Evolutionary conservation across 2,329 filamentous ascomycete genomes (phyloP), one percentile per base, ranked within the genome.

Genomic region (Hymenoscyphus fraxineus): DNA sequence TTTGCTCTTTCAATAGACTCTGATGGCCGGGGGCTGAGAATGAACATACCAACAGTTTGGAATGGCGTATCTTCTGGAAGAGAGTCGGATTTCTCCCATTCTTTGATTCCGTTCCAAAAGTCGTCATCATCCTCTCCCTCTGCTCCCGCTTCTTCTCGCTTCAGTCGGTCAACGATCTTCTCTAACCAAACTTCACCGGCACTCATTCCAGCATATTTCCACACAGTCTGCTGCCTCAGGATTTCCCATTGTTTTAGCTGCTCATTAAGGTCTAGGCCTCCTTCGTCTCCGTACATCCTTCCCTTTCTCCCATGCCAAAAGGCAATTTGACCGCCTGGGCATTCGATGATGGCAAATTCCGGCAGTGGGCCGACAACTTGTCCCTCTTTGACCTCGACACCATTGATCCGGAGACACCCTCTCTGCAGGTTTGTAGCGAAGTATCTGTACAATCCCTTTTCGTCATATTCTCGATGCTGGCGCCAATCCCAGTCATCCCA

Each of bases 351-450:
- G 2, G 72, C 73, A 59, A 75, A 75, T 15, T 44, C 40, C 12
- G 73, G 73, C 16, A 75, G 58, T 3, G 73, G 73, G 1, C 73
- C 73, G 13, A 73, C 73, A 60, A 74, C 65, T 6, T 66, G 62
- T 3, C 71, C 72, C 58, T 67, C 69, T 51, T 60, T 67, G 1
- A 75, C 61, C 44, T 71, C 68, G 13, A 65, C 38, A 6, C 73
- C 72, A 56, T 75, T 75, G 54, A 75, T 64, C 5, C 69, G 60
- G 2, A 75, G 32, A 3, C 61, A 68, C 6, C 68, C 68, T 9
- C 69, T 68, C 19, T 71, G 68, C 0, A 73, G 63, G 22, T 74
- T 75, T 5, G 72, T 69, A 13, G 71, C 64, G 51, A 74, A 75
- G 59, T 75, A 75, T 19, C 59, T 59, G 3, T 59, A 51, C 6